Conservation (phyloP, 371 early-diverging fungal genomes). For the Actinomucor elegans region DNA sequence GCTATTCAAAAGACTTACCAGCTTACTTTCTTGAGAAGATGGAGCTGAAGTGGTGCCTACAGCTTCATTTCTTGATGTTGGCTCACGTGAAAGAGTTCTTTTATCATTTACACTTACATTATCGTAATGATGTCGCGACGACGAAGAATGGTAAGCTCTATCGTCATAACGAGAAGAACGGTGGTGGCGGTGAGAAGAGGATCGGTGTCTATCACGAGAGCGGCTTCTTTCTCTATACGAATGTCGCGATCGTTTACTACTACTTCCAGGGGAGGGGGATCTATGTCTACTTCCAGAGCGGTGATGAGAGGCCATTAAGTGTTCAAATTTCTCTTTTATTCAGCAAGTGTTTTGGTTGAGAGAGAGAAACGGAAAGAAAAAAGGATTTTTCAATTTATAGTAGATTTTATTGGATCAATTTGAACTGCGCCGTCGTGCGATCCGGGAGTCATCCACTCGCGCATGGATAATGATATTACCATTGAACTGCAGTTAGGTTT, state of each 20-base stretch:
- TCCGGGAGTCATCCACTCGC: no score
- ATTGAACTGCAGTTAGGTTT: no score
- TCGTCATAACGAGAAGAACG: slow-evolving; percentile 29
- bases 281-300: slow-evolving; percentile 41
- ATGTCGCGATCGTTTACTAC: slow-evolving; percentile 33
- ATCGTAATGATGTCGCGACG: slow-evolving; percentile 33
- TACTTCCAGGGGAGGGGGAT: slow-evolving; percentile 42
- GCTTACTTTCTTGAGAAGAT: not conserved
- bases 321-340: no score
- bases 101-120: slow-evolving; percentile 46
- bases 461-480: no score
- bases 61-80: slow-evolving; percentile 38
- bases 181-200: slow-evolving; percentile 32
- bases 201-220: slow-evolving; percentile 37
- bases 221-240: slow-evolving; percentile 35
- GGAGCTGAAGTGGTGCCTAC: slow-evolving; percentile 16
- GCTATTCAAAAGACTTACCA: slow-evolving; percentile 12
- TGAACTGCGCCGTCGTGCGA: no score
- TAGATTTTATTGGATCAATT: no score
- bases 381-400: no score
- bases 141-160: slow-evolving; percentile 23
- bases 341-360: no score
- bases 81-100: slow-evolving; percentile 38
- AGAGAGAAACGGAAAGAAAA: no score
- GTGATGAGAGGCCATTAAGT: slow-evolving; percentile 37